Evolutionary conservation across 1,284 basidiomycete species (phyloP).

Genomic region (Ganoderma boninense): DNA sequence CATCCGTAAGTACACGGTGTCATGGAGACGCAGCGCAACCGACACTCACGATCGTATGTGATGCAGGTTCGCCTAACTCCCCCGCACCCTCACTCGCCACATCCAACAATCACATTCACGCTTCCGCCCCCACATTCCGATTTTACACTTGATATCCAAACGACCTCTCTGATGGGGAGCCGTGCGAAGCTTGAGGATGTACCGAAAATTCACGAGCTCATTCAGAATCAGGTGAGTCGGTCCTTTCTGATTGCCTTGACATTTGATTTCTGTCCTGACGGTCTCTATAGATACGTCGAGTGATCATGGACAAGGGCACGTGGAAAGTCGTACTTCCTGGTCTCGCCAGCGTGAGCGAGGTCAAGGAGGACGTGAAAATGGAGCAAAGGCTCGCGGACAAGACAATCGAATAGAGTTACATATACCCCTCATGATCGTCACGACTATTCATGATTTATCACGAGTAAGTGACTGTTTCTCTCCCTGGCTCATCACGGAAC

Average conservation of each 20-base stretch:
- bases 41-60: background rate
- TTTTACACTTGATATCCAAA: constrained; percentile 72
- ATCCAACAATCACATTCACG: constrained; percentile 61
- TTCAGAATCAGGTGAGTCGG: constrained; percentile 74
- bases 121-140: constrained; percentile 52
- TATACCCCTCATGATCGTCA: constrained; percentile 13
- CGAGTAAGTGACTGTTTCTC: background rate
- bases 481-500: background rate
- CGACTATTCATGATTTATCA: constrained; percentile 17
- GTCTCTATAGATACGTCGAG: constrained; percentile 42
- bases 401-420: constrained; percentile 7
- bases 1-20: constrained; percentile 55
- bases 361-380: constrained; percentile 52
- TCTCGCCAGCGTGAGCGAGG: constrained; percentile 55
- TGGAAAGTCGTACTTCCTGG: constrained; percentile 79
- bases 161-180: constrained; percentile 82
- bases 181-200: constrained; percentile 85
- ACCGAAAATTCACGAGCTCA: constrained; percentile 84
- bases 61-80: constrained; percentile 46
- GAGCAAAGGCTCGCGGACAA: constrained; percentile 35
- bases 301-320: constrained; percentile 66
- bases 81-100: constrained; percentile 42
- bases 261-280: background rate
- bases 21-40: background rate
- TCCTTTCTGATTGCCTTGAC: constrained; percentile 29